phyloP scores from a whole-genome alignment of 129 eudicot genomes.

The Chrysanthemum lavandulifolium region DNA sequence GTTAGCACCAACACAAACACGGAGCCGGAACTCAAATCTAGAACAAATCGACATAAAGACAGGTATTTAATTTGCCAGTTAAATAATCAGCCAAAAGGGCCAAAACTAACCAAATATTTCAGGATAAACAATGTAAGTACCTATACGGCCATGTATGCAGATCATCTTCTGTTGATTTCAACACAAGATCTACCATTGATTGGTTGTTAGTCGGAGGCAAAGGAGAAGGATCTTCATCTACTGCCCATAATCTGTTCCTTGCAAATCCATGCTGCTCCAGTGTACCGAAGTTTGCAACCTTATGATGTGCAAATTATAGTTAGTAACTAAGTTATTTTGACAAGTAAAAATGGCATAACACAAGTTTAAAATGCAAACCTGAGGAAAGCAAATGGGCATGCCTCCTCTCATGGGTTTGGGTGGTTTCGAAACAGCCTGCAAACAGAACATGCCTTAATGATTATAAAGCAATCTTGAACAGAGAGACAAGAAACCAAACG shows the following conservation, averaged over 20 bases:
- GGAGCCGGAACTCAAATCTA: conserved; percentile 86
- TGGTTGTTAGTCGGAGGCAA: conserved; percentile 61
- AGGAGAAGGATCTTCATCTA: conserved; percentile 72
- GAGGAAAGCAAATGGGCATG: conserved; percentile 79
- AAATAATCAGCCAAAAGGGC: conserved; percentile 9
- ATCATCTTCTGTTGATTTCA: conserved; percentile 82
- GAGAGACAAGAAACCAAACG: background rate
- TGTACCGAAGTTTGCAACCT: conserved; percentile 72
- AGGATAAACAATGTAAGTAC: conserved; percentile 29
- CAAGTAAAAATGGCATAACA: conserved; percentile 1
- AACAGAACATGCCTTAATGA: conserved; percentile 23
- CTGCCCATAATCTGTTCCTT: conserved; percentile 76
- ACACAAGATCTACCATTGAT: conserved; percentile 72
- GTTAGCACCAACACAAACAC: conserved; percentile 54
- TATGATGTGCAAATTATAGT: conserved; percentile 28
- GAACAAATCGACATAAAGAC: conserved; percentile 23
- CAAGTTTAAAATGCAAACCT: conserved; percentile 44
- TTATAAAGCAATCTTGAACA: conserved; percentile 7
- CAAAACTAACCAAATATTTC: background rate
- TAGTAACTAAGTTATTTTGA: conserved; percentile 16
- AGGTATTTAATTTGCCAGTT: background rate
- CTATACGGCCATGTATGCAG: conserved; percentile 76
- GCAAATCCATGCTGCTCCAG: conserved; percentile 85
- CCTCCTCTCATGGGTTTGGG: conserved; percentile 82
- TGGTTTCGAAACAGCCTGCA: conserved; percentile 64